Conservation (phyloP, 2,329 filamentous ascomycete species). For the Xylariales sp. region DNA sequence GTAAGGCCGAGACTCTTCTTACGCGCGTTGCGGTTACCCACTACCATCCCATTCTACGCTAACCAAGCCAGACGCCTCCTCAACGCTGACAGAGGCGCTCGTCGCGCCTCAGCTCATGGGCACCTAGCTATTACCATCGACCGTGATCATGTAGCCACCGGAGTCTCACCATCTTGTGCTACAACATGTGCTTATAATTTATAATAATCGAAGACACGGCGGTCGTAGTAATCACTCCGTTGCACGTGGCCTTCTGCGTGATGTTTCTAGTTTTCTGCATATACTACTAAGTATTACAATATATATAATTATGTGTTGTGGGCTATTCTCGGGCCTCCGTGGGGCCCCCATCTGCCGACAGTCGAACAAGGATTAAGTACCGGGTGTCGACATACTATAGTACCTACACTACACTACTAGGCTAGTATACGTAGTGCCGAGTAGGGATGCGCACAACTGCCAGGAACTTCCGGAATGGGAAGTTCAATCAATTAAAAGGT, state of each 20-base stretch:
- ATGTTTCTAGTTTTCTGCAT: too few relatives aligned
- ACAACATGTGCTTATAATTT: too few relatives aligned
- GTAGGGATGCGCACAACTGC: neutral
- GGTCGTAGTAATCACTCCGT: too few relatives aligned
- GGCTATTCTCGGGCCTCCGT: neutral
- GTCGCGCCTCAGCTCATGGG: too few relatives aligned
- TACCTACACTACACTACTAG: too few relatives aligned
- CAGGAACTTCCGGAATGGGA: conserved; percentile 1
- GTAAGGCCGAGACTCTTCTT: conserved; percentile 15
- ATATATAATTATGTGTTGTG: neutral
- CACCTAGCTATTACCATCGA: too few relatives aligned
- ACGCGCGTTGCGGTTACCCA: neutral
- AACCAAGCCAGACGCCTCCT: neutral
- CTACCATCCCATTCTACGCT: too few relatives aligned
- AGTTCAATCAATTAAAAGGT: neutral
- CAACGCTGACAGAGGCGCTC: neutral
- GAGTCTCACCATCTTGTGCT: too few relatives aligned
- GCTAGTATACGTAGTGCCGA: too few relatives aligned
- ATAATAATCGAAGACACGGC: too few relatives aligned
- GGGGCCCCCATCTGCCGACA: neutral
- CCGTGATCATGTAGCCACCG: too few relatives aligned
- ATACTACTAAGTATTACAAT: neutral
- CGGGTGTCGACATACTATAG: neutral
- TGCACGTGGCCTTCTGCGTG: too few relatives aligned
- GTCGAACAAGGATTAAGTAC: neutral